Base-by-base conservation (phyloP, 179 eudicot genomes). In the Pouteria campechiana region DNA sequence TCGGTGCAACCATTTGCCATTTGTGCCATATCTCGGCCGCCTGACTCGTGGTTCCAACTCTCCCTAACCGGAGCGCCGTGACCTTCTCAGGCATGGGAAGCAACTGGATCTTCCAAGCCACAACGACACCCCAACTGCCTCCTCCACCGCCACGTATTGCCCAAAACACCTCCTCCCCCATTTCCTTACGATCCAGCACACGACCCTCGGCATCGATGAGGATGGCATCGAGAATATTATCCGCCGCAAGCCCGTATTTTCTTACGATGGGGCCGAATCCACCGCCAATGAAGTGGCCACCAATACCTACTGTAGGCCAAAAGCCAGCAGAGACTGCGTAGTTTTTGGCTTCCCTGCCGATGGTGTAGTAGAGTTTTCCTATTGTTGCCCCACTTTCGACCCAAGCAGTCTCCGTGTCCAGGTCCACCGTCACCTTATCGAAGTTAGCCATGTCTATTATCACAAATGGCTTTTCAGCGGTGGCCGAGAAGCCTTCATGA, bases 211-310 rank as follows among this genome's bases (percentile, higher is more conserved):
- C 52, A 14, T 69, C 75, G 0, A 74, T 55, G 0, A 74, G 38
- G 1, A 35, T 40, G 0, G 80, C 81, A 18, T 74, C 76, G 0
- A 52, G 7, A 0, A 74, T 48, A 17, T 74, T 67, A 12, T 74
- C 76, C 0, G 57, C 65, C 0, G 76, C 46, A 6, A 69, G 18
- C 8, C 80, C 80, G 31, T 61, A 41, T 50, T 66, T 74, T 2
- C 76, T 46, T 3, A 66, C 32, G 61, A 74, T n/a, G 6, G 45
- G 52, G 4, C 76, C 70, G 14, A 65, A 69, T 6, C 76, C 76
- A 1, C 76, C 80, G 0, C 79, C 79, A 25, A 63, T 69, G 12
- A 73, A 6, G 31, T 74, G 81, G n/a, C 81, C 76, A 6, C 81
- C 81, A 7, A 64, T 62, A 0, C 76, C 81, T 0, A 74, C 72